phyloP scores from a whole-genome alignment of 75 land plant genomes.

The Pinus albicaulis region DNA sequence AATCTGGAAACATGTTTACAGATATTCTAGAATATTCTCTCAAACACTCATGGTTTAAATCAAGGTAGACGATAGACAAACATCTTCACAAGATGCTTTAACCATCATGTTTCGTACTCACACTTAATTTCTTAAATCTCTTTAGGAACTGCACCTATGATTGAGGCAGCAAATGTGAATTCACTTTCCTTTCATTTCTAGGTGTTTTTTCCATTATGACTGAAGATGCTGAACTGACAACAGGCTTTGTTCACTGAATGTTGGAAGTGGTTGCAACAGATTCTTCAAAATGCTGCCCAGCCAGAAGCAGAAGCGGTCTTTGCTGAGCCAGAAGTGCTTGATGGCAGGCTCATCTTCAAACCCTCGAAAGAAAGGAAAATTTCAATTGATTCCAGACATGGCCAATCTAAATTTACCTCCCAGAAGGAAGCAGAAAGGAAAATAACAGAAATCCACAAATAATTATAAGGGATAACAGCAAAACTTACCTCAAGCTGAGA shows the following conservation, averaged over 20 bases:
- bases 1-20: slow-evolving; percentile 7
- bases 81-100: slow-evolving; percentile 4
- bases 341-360: slow-evolving; percentile 58
- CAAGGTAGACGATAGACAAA: slow-evolving; percentile 6
- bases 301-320: slow-evolving; percentile 52
- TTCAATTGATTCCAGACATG: background rate
- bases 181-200: slow-evolving; percentile 2
- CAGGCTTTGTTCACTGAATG: slow-evolving; percentile 3
- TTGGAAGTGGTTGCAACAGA: background rate
- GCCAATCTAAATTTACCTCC: background rate
- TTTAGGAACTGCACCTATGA: slow-evolving; percentile 3
- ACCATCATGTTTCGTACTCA: slow-evolving; percentile 9
- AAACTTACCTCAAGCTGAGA: slow-evolving; percentile 76
- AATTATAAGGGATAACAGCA: background rate
- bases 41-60: slow-evolving; percentile 6
- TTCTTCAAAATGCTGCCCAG: slow-evolving; percentile 65
- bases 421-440: background rate
- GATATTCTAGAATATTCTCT: slow-evolving; percentile 6
- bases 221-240: background rate
- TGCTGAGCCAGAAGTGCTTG: slow-evolving; percentile 25
- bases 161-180: background rate
- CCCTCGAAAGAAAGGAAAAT: background rate
- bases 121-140: slow-evolving; percentile 5
- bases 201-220: background rate
- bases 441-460: background rate